Percentiles rank a stretch among this genome's conserved stretches.
phyloP scores from a whole-genome alignment of 2,329 filamentous ascomycete species.

The Ophiostoma triangulosporum region DNA sequence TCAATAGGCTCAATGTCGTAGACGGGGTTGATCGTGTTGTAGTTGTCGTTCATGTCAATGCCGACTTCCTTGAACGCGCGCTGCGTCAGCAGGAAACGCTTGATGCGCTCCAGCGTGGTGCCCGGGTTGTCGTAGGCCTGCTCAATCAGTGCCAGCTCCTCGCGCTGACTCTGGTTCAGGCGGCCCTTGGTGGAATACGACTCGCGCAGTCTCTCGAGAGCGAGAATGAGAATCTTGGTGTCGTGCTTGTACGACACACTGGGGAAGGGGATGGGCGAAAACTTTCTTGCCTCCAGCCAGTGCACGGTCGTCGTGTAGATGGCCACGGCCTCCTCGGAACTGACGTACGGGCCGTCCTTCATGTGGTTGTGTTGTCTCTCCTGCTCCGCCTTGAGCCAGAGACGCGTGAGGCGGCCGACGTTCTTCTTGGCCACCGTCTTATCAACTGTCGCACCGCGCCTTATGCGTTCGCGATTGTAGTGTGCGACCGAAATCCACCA shows the following conservation, averaged over 20 bases:
- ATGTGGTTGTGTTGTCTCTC: slow-evolving; percentile 98
- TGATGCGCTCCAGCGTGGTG: slow-evolving; percentile 90
- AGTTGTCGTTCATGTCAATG: slow-evolving; percentile 99
- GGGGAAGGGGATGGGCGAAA: slow-evolving; percentile 95
- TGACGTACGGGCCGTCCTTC: slow-evolving; percentile 97
- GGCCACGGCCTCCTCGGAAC: slow-evolving; percentile 93
- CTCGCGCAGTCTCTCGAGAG: slow-evolving; percentile 81
- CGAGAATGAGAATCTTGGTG: slow-evolving; percentile 94
- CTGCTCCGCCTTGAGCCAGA: slow-evolving; percentile 97
- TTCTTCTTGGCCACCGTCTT: slow-evolving; percentile 99
- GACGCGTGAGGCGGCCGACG: slow-evolving; percentile 77
- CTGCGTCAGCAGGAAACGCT: slow-evolving; percentile 92
- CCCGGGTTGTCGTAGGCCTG: slow-evolving; percentile 97
- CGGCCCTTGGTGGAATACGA: slow-evolving; percentile 96
- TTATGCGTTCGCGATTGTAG: slow-evolving; percentile 95
- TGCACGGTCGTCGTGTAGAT: slow-evolving; percentile 99
- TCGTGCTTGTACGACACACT: slow-evolving; percentile 99
- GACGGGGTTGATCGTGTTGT: slow-evolving; percentile 96
- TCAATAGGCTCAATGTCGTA: slow-evolving; percentile 99
- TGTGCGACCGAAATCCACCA: slow-evolving; percentile 99
- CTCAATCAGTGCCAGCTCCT: slow-evolving; percentile 91
- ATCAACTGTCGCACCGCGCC: slow-evolving; percentile 90
- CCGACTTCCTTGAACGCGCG: slow-evolving; percentile 98
- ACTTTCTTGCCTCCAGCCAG: slow-evolving; percentile 96
- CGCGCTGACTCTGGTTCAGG: slow-evolving; percentile 92